These are phyloP conservation scores for Pythium phragmitis DNA, from an alignment of 352 stramenopile species.

Conservation along the genomic window DNA sequence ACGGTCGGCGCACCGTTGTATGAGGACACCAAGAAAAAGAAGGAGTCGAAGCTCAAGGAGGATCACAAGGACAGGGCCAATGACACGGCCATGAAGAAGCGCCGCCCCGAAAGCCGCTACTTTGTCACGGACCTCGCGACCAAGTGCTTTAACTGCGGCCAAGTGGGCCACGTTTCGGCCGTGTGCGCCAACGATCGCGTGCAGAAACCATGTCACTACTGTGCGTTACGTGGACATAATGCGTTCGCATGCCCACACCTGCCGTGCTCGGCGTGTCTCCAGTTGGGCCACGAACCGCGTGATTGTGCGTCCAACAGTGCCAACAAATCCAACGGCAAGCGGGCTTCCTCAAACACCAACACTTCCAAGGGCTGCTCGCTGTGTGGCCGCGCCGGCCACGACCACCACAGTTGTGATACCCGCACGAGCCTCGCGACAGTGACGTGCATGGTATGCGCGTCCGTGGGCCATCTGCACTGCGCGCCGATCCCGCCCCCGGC, in stretches of 20 bases:
- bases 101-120: constrained; percentile 69
- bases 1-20: constrained; percentile 57
- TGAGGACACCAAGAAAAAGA: constrained; percentile 17
- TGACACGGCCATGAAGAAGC: constrained; percentile 31
- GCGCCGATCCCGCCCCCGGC: constrained; percentile 60
- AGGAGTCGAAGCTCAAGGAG: neutral
- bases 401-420: constrained; percentile 42
- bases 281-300: constrained; percentile 65
- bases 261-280: constrained; percentile 63
- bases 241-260: constrained; percentile 66
- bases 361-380: constrained; percentile 34
- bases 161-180: constrained; percentile 76
- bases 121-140: constrained; percentile 80
- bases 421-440: constrained; percentile 29
- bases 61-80: constrained; percentile 10
- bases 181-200: constrained; percentile 76
- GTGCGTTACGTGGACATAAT: constrained; percentile 67
- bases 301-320: constrained; percentile 33
- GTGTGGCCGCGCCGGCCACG: constrained; percentile 61
- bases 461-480: constrained; percentile 66
- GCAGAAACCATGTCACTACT: constrained; percentile 78
- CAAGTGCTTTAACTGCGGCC: constrained; percentile 84
- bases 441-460: constrained; percentile 76
- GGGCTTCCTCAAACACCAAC: constrained; percentile 19
- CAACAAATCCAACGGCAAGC: constrained; percentile 32